A percentile compares a stretch with the other conserved stretches of the same genome.
These are phyloP conservation scores for Synchytrium microbalum DNA, from an alignment of 371 early-diverging fungal genomes.

Conservation along the genomic window DNA sequence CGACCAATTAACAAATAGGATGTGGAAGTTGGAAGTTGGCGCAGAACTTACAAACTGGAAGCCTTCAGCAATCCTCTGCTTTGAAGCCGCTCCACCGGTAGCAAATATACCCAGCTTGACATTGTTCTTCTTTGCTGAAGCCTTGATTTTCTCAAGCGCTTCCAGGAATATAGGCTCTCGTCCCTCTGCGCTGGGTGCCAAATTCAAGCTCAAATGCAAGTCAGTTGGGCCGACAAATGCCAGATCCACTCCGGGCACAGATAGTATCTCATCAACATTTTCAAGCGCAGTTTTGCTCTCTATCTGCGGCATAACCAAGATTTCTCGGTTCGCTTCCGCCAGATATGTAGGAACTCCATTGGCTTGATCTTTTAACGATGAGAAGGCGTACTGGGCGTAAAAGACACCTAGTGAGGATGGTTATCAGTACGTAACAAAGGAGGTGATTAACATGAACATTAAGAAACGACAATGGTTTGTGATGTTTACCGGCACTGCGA, in stretches of 20 bases:
- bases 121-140: slow-evolving; percentile 17
- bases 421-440: slow-evolving; percentile 19
- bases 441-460: slow-evolving; percentile 19
- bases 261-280: slow-evolving; percentile 24
- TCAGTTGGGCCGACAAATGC: slow-evolving; percentile 34
- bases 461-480: too few species aligned
- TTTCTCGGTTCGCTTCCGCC: slow-evolving; percentile 25
- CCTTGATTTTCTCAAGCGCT: slow-evolving; percentile 23
- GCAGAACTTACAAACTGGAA: background rate
- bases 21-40: too few species aligned
- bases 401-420: slow-evolving; percentile 13
- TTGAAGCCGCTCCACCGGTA: slow-evolving; percentile 25
- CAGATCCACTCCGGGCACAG: slow-evolving; percentile 27
- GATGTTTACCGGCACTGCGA: slow-evolving; percentile 30
- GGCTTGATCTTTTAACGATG: slow-evolving; percentile 19
- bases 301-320: slow-evolving; percentile 34
- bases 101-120: slow-evolving; percentile 32
- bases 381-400: too few species aligned
- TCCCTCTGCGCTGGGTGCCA: slow-evolving; percentile 18
- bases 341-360: too few species aligned
- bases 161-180: slow-evolving; percentile 13
- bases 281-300: slow-evolving; percentile 29
- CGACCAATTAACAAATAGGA: too few species aligned
- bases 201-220: slow-evolving; percentile 22
- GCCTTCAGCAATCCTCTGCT: slow-evolving; percentile 11